Conservation (phyloP, 768 basidiomycete genomes). For the Lepiota brunneoincarnata region DNA sequence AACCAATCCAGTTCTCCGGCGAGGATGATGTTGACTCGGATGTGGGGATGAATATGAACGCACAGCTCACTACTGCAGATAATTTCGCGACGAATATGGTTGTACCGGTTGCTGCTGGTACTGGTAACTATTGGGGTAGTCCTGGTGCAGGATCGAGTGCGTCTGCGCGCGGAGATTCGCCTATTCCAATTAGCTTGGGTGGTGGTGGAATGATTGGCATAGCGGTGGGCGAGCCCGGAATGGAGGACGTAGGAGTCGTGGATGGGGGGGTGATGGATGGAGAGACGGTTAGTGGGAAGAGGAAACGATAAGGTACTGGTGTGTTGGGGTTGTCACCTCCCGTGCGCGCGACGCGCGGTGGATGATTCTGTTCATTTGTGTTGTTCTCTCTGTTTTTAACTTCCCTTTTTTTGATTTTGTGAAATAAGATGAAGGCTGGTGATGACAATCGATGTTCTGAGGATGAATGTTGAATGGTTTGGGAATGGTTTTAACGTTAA, state of each 20-base stretch:
- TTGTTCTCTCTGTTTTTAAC: too few species aligned
- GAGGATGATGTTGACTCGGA: too few species aligned
- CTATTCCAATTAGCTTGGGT: background rate
- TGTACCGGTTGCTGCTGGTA: background rate
- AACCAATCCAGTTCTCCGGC: constrained; percentile 10
- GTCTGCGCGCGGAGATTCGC: constrained; percentile 9
- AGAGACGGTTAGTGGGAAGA: constrained; percentile 30
- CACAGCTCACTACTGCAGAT: background rate
- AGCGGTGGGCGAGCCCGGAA: constrained; percentile 7
- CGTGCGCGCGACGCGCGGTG: too few species aligned
- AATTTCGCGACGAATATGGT: background rate
- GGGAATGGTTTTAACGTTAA: too few species aligned
- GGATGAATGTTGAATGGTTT: too few species aligned
- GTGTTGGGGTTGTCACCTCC: too few species aligned
- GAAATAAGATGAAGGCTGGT: too few species aligned
- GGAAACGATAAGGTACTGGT: constrained; percentile 26
- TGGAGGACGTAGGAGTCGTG: constrained; percentile 13
- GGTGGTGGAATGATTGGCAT: background rate
- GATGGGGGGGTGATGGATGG: constrained; percentile 29
- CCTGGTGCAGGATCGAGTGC: constrained; percentile 8
- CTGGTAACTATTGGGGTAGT: constrained; percentile 1
- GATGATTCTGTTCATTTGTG: too few species aligned
- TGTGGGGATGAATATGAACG: background rate
- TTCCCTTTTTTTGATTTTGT: too few species aligned
- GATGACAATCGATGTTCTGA: too few species aligned